Evolutionary conservation across 805 yeast genomes (phyloP).

Genomic region (Starmerella floricola): DNA sequence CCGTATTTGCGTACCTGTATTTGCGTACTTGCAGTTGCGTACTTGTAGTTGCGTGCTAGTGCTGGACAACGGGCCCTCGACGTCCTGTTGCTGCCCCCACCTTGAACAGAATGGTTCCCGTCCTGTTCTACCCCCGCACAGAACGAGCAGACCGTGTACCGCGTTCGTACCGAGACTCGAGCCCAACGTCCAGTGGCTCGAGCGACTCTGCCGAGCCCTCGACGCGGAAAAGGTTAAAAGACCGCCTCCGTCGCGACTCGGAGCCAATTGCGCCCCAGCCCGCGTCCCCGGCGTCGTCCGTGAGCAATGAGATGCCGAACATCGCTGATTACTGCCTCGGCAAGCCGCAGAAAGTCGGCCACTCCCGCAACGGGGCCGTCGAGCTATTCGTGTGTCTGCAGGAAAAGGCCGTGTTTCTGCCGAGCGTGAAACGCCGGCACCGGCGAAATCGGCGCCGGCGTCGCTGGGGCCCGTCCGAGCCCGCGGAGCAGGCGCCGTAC

Average conservation of each 20-base stretch:
- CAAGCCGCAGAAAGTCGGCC: constrained; percentile 24
- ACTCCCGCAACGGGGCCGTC: constrained; percentile 27
- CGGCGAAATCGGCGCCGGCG: constrained; percentile 1
- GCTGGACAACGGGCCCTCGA: neutral
- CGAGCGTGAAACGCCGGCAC: constrained; percentile 13
- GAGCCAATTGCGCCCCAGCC: neutral
- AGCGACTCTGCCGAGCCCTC: neutral
- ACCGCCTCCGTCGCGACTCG: neutral
- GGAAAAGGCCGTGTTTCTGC: constrained; percentile 27
- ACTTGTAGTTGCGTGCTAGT: neutral
- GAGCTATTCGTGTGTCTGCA: constrained; percentile 27
- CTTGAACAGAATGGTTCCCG: constrained; percentile 6
- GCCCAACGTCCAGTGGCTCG: neutral
- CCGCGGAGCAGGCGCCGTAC: no score
- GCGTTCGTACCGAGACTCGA: neutral
- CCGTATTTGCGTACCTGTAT: no score
- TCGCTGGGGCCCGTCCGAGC: no score
- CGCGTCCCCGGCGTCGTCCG: neutral
- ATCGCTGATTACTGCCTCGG: constrained; percentile 25
- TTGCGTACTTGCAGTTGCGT: no score
- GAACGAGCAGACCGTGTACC: constrained; percentile 7
- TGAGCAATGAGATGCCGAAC: neutral
- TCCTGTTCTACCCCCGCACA: constrained; percentile 10
- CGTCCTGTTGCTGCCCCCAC: neutral
- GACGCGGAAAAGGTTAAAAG: neutral